These are phyloP conservation scores for Lichtheimia corymbifera DNA, from an alignment of 371 early-diverging fungal species.

Conservation along the genomic window DNA sequence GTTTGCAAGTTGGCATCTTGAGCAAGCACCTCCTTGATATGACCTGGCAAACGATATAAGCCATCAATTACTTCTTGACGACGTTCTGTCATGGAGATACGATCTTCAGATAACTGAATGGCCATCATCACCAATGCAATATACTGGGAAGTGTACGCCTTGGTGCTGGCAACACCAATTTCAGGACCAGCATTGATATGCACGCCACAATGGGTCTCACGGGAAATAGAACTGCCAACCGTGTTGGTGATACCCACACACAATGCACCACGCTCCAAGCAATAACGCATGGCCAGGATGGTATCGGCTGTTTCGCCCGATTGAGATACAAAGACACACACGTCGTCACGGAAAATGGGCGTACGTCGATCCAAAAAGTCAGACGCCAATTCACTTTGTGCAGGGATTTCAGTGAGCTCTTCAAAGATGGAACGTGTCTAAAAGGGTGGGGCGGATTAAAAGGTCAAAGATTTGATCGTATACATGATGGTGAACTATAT, in stretches of 20 bases:
- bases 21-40: slow-evolving; percentile 89
- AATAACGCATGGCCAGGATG: slow-evolving; percentile 95
- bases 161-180: slow-evolving; percentile 98
- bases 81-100: slow-evolving; percentile 79
- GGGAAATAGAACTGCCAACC: slow-evolving; percentile 93
- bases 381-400: slow-evolving; percentile 88
- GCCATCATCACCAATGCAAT: slow-evolving; percentile 97
- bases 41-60: slow-evolving; percentile 82
- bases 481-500: too few species aligned
- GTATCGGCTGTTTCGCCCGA: slow-evolving; percentile 99
- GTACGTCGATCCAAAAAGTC: slow-evolving; percentile 95
- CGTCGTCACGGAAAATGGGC: slow-evolving; percentile 97
- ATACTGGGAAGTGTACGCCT: slow-evolving; percentile 98
- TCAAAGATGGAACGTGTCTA: slow-evolving; percentile 94
- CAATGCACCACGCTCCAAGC: slow-evolving; percentile 94
- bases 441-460: not conserved
- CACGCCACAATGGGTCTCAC: slow-evolving; percentile 98
- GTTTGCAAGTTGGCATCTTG: slow-evolving; percentile 78
- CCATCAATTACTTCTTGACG: slow-evolving; percentile 94
- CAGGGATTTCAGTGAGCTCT: slow-evolving; percentile 95
- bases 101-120: slow-evolving; percentile 89
- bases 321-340: slow-evolving; percentile 97
- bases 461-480: too few species aligned
- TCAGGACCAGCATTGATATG: slow-evolving; percentile 99
- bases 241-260: slow-evolving; percentile 96